Percentiles rank a stretch among this genome's conserved stretches.
Evolutionary conservation across 257 asterid genomes (phyloP).

Genomic region (Hygrophila difformis): DNA sequence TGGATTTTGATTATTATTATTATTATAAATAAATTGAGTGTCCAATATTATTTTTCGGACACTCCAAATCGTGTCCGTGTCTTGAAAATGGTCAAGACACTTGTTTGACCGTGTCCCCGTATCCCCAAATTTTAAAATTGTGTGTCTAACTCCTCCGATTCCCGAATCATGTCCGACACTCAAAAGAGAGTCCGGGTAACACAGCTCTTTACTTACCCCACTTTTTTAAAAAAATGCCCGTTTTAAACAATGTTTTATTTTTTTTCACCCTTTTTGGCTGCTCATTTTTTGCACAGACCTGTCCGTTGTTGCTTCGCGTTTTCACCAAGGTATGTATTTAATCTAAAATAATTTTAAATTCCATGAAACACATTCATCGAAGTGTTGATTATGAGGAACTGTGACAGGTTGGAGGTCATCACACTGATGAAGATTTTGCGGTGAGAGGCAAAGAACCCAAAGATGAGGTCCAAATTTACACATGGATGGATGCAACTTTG

Average conservation of each 20-base stretch:
- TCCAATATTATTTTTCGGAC: too few relatives aligned
- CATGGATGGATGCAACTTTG: conserved; percentile 98
- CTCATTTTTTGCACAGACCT: conserved; percentile 42
- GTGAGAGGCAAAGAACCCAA: conserved; percentile 99
- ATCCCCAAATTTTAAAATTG: background rate
- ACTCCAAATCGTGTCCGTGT: too few relatives aligned
- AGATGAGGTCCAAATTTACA: conserved; percentile 96
- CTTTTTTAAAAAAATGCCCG: background rate
- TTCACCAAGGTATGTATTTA: conserved; percentile 71
- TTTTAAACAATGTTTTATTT: conserved; percentile 5
- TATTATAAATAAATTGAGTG: too few relatives aligned
- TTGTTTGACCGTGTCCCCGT: background rate
- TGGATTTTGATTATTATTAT: too few relatives aligned
- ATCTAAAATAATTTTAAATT: background rate
- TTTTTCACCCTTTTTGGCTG: background rate
- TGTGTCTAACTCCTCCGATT: background rate
- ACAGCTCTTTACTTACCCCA: background rate
- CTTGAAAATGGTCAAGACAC: too few relatives aligned
- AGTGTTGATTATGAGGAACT: background rate
- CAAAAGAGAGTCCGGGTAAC: too few relatives aligned
- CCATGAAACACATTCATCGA: background rate
- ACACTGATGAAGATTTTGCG: conserved; percentile 66
- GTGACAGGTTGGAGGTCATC: conserved; percentile 82
- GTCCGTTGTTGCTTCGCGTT: conserved; percentile 79
- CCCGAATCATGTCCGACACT: too few relatives aligned